Conservation (phyloP, 2,329 filamentous ascomycete genomes). For the Remersonia thermophila region DNA sequence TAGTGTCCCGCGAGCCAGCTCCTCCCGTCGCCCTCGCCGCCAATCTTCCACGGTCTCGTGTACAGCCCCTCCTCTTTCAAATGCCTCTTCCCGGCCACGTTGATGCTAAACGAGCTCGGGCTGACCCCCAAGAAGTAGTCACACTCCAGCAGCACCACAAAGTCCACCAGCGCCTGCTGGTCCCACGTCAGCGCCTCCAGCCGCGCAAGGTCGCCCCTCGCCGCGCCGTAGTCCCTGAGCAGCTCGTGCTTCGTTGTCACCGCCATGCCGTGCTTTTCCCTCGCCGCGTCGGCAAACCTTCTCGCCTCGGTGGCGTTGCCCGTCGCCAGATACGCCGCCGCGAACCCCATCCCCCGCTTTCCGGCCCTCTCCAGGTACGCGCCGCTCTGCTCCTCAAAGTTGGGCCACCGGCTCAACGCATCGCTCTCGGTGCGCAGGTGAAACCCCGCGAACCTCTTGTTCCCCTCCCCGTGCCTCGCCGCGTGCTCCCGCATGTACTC, state of each 20-base stretch:
- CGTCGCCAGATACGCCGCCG: conserved; percentile 33
- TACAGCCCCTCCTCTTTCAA: conserved; percentile 27
- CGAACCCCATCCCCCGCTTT: conserved; percentile 20
- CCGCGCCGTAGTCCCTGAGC: conserved; percentile 15
- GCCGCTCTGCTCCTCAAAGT: conserved; percentile 28
- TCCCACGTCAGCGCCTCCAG: conserved; percentile 30
- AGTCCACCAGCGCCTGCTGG: conserved; percentile 32
- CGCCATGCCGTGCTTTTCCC: conserved; percentile 21
- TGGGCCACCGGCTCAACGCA: conserved; percentile 33
- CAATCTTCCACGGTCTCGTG: conserved; percentile 31
- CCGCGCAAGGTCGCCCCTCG: conserved; percentile 19
- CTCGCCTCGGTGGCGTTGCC: conserved; percentile 31
- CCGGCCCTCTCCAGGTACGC: conserved; percentile 27
- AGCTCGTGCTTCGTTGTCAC: conserved; percentile 29
- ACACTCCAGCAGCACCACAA: conserved; percentile 27
- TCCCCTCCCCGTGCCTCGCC: conserved; percentile 7
- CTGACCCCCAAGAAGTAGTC: conserved; percentile 32
- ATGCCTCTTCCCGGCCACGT: conserved; percentile 33
- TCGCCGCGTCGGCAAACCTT: conserved; percentile 25
- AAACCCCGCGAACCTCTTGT: conserved; percentile 25
- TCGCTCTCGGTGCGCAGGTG: conserved; percentile 38
- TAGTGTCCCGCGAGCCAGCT: conserved; percentile 33
- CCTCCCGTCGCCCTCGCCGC: conserved; percentile 28
- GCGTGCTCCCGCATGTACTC: conserved; percentile 25
- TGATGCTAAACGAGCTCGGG: conserved; percentile 37